A percentile compares a stretch with the other conserved stretches of the same genome.
These are phyloP conservation scores for Hymenoscyphus infarciens DNA, from an alignment of 2,329 filamentous ascomycete species.

Conservation along the genomic window DNA sequence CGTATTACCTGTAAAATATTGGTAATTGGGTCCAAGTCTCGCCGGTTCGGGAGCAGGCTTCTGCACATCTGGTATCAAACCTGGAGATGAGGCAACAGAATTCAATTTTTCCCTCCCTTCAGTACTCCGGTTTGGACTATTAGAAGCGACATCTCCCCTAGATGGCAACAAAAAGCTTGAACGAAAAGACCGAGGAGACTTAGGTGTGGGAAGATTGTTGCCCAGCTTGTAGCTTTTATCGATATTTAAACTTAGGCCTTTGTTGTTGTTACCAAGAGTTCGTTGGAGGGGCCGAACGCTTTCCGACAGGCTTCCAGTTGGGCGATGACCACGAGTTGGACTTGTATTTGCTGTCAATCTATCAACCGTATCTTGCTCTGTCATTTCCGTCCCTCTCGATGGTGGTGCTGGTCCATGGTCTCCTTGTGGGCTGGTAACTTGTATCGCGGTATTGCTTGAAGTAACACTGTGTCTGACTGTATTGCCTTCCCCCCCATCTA, in stretches of 20 bases:
- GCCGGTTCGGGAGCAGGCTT: conserved; percentile 28
- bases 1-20: conserved; percentile 93
- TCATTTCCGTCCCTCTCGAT: conserved; percentile 78
- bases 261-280: conserved; percentile 32
- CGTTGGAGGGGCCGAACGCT: conserved; percentile 68
- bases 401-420: conserved; percentile 58
- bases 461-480: conserved; percentile 56
- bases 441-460: conserved; percentile 42
- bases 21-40: conserved; percentile 68
- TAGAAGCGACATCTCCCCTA: conserved; percentile 48
- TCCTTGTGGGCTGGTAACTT: conserved; percentile 32
- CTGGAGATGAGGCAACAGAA: conserved; percentile 73
- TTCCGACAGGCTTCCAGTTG: conserved; percentile 64
- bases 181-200: conserved; percentile 72
- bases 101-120: conserved; percentile 79
- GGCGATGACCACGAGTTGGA: conserved; percentile 58
- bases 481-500: conserved; percentile 42
- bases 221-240: conserved; percentile 55
- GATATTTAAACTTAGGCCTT: conserved; percentile 54
- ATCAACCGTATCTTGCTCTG: conserved; percentile 68
- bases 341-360: conserved; percentile 71
- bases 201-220: conserved; percentile 56
- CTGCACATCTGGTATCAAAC: conserved; percentile 47
- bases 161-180: conserved; percentile 68
- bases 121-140: conserved; percentile 52